A percentile compares a stretch with the other conserved stretches of the same genome.
Conservation (phyloP, 768 basidiomycete genomes). For the Lenzites betulinus region DNA sequence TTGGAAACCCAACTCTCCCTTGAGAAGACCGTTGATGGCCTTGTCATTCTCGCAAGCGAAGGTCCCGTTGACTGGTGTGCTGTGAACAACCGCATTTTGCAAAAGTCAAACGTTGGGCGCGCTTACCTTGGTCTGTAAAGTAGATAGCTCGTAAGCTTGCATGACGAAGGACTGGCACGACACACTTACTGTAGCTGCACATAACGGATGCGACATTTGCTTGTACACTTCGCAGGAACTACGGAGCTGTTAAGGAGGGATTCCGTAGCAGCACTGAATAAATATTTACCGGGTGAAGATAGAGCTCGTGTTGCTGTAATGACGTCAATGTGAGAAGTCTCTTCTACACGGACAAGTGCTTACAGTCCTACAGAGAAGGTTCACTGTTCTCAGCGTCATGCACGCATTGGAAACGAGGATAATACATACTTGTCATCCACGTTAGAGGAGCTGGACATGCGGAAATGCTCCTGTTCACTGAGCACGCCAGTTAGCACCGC, state of each 20-base stretch:
- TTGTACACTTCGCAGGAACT: slow-evolving; percentile 67
- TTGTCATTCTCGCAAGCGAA: slow-evolving; percentile 76
- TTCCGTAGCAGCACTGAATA: not conserved
- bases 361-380: slow-evolving; percentile 12
- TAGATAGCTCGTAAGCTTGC: slow-evolving; percentile 15
- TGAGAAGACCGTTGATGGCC: slow-evolving; percentile 54
- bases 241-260: not conserved
- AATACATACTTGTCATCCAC: slow-evolving; percentile 57
- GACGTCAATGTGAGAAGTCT: not conserved
- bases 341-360: not conserved
- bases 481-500: no score
- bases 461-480: slow-evolving; percentile 62
- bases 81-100: slow-evolving; percentile 36
- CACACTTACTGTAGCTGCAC: slow-evolving; percentile 69
- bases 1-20: slow-evolving; percentile 47
- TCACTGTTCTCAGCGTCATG: not conserved
- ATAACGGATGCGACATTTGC: slow-evolving; percentile 72
- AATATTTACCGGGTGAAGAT: slow-evolving; percentile 50
- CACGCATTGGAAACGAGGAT: not conserved
- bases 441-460: slow-evolving; percentile 56
- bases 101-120: not conserved
- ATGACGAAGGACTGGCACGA: no score
- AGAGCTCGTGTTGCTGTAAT: slow-evolving; percentile 60
- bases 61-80: slow-evolving; percentile 54
- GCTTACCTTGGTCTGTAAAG: slow-evolving; percentile 24